Evolutionary conservation across 1,139 yeast species (phyloP).

Genomic region (Nakaseomyces sp.): DNA sequence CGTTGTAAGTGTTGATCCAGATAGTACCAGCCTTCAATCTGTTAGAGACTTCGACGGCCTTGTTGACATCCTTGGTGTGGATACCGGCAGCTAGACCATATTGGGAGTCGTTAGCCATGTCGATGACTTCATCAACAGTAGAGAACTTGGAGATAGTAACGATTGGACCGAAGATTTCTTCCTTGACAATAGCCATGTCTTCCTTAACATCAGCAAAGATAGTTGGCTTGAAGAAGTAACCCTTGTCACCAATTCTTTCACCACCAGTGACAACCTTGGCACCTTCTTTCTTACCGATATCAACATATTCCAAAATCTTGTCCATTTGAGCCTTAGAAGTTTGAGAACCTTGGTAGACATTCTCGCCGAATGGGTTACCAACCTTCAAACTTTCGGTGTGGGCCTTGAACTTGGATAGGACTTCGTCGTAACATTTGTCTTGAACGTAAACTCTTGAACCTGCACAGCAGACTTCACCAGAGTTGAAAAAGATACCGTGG

Average conservation of each 20-base stretch:
- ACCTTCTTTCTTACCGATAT: slow-evolving; percentile 51
- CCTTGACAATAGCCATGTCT: slow-evolving; percentile 57
- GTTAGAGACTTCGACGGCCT: slow-evolving; percentile 50
- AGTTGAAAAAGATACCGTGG: slow-evolving; percentile 48
- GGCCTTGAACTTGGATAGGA: slow-evolving; percentile 45
- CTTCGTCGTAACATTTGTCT: slow-evolving; percentile 51
- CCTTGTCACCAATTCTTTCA: slow-evolving; percentile 47
- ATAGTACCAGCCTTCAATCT: slow-evolving; percentile 63
- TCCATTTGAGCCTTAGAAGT: slow-evolving; percentile 50
- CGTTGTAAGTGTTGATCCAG: slow-evolving; percentile 51
- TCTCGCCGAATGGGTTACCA: slow-evolving; percentile 67
- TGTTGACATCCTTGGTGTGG: slow-evolving; percentile 50
- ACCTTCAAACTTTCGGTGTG: slow-evolving; percentile 59
- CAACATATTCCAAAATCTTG: slow-evolving; percentile 50
- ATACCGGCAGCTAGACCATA: slow-evolving; percentile 73
- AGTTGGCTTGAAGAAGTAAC: slow-evolving; percentile 70
- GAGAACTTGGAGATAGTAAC: slow-evolving; percentile 57
- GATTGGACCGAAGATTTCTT: slow-evolving; percentile 81
- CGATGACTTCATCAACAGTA: slow-evolving; percentile 54
- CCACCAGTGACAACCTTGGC: slow-evolving; percentile 57
- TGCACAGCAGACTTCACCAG: slow-evolving; percentile 67
- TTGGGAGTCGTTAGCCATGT: slow-evolving; percentile 52
- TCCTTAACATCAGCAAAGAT: slow-evolving; percentile 66
- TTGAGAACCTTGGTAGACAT: slow-evolving; percentile 57
- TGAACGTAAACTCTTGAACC: slow-evolving; percentile 60